Base-by-base conservation (phyloP, 768 basidiomycete species). In the Russula vinacea region DNA sequence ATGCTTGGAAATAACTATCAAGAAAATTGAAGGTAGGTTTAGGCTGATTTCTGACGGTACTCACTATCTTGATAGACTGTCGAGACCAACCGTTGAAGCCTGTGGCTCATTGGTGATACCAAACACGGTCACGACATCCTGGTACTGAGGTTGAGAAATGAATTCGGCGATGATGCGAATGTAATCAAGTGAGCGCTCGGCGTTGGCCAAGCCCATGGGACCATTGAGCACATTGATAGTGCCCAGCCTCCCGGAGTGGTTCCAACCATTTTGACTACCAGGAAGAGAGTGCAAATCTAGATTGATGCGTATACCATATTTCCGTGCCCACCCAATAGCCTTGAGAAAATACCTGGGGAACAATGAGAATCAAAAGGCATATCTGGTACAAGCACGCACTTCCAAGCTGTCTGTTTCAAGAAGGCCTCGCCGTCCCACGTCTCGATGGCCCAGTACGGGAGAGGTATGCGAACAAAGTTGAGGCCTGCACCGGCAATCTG, bases 151-250 rank as follows among this genome's bases (percentile, higher is more conserved):
- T 71, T 94, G 92, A 29, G 87, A 87, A 71, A 98, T 93, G 76
- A 98, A 98, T 76, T 94, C 94, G 58, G 90, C 87, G 57, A 95
- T 71, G 64, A 92, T 86, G 32, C 94, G 87, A 69, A 98, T 92
- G 70, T 92, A 88, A 75, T 94, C 88, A 62, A 98, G 81, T 17
- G 89, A 82, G 16, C 96, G 86, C 73, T 98, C 90, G 22, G 92
- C 94, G 67, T 98, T 99, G 61, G 93, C 92, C 50, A 90, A 80
- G 60, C 97, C 97, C 97, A 98, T 98, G 24, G 91, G 87, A 49
- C 94, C 94, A 66, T 85, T 85, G 17, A 95, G 77, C 45, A 94
- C 81, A 71, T 92, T 92, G 70, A 93, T 79, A 7, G 78, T 76
- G 33, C 94, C 96, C 26, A 89, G 75, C 67, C 84, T 81, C 17